Base-by-base conservation (phyloP, 2,329 filamentous ascomycete genomes). In the Mariannaea elegans region DNA sequence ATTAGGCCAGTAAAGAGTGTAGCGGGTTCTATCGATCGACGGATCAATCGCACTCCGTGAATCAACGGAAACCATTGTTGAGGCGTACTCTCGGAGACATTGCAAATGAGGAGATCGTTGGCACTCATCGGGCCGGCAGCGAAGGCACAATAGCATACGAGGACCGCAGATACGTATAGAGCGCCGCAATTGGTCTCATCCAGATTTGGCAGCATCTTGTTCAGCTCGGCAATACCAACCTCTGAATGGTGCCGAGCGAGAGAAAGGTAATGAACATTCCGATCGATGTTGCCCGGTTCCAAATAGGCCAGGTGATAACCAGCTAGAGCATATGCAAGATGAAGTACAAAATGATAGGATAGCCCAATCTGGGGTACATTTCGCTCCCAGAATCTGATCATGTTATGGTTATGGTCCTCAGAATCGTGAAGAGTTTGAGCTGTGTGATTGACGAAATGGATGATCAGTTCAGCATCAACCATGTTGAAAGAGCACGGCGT, bases 91-190 rank as follows among this genome's bases (percentile, higher is more conserved):
- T 71, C 64, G 24, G 59, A 66, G 27, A 66, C 55, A 42, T 67
- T 56, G 59, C 70, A 72, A 14, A 74, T 58, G 12, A 74, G 67
- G 4, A 74, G 64, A 27, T 74, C 72, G 27, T 71, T 62, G 3
- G 61, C 61, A 9, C 69, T 62, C 4, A 62, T 66, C 2, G 72
- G 72, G 2, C 72, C 72, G 7, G 71, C 71, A 24, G 72, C 72
- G 56, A 74, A 72, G 7, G 67, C 67, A 39, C 69, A 72, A 39
- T 72, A 72, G 46, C 72, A 73, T 7, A 73, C 64, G 5, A 74
- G 63, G 18, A 68, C 52, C 7, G 71, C 65, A 2, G 71, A 65
- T 7, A 73, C 58, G 46, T 74, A 74, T 13, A 73, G 54, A 7
- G 72, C 66, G n/a, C 71, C 71, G 36, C 72, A 74, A 46, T 72